Evolutionary conservation across 331 rosid genomes (phyloP), one percentile per base, ranked within the genome.

Genomic region (Pyrus hybrid): DNA sequence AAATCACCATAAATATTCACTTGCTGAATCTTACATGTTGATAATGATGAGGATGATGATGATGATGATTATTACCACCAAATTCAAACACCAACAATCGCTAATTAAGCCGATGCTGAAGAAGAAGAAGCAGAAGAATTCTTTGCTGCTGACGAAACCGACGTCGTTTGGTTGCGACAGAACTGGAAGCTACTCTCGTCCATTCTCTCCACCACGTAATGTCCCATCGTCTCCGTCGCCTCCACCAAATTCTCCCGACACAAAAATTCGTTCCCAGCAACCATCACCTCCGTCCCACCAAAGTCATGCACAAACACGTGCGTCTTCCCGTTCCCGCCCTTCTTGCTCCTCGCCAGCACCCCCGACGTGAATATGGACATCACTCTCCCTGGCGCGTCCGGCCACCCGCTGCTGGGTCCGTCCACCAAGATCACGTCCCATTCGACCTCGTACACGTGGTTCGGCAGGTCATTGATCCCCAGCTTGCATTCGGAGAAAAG

Each of bases 371-470:
- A 95, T 2, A 95, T 92, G 0, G 99, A 87, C 6, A 93, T 84
- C 86, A 92, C 92, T 32, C 99, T 61, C 0, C 99, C 97, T 0
- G 99, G 99, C 2, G 97, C 93, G 35, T 95, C 97, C 0, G 99
- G 88, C 97, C 97, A 95, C 35, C 90, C 97, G 0, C 99, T 97
- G 0, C 97, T 84, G 0, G 99, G 99, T 0, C 99, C 99, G 21
- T 92, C 99, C 41, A 95, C 88, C 73, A 95, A 6, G 8, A 95
- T 92, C 10, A 92, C 88, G 69, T 95, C 99, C 99, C 99, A 95
- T 14, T 89, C 95, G 29, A 95, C 84, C 26, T 95, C 99, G 18
- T 95, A 95, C 2, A 92, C 99, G 56, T 95, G 97, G 85, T 95
- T 95, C 0, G 99, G 99, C 18, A 95, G 91, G 56, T 95, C 99